Base-by-base conservation (phyloP, 2,329 filamentous ascomycete species). In the Chalara sp. region DNA sequence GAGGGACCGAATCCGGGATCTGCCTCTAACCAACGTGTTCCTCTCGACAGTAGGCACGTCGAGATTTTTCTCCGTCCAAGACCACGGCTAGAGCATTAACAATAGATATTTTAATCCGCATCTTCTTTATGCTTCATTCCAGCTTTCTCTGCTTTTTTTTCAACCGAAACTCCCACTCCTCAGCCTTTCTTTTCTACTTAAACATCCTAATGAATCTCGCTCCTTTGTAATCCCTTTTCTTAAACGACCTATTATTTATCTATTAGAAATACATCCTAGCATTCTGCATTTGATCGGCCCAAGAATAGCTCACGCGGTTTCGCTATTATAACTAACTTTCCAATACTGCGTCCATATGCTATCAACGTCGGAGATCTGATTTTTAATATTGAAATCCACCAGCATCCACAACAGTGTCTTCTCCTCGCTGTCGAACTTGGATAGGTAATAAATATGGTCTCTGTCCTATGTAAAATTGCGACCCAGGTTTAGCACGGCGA, bases 331-430 rank as follows among this genome's bases (percentile, higher is more conserved):
- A 30, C 30, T 13, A 32, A 45, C 30, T 45, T 45, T 45, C 13
- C 43, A 45, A 45, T 45, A 45, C 43, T 32, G 43, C 43, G 43
- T 45, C 30, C 29, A 45, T 45, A 45, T 45, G 43, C 43, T 45
- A 45, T 45, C n/a, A 32, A 45, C 32, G 13, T 45, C 43, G 30
- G 30, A 29, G 29, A 30, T 45, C 32, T 32, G 43, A 29, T 32
- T 29, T 32, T 29, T 32, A 13, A 45, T 45, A 45, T 45, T 45
- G 30, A 45, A 45, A 45, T 45, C 43, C 30, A 45, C 43, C 43
- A 45, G 43, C 43, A 45, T 45, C 43, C 43, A 45, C 32, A 45
- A 29, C 30, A 29, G 8, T 32, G 11, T 45, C 30, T 45, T 45
- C 43, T 45, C 43, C 43, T 45, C 43, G 13, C 43, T 45, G 13